These are phyloP conservation scores for Colletotrichum ledebouriae DNA, from an alignment of 2,329 filamentous ascomycete genomes.

Conservation along the genomic window DNA sequence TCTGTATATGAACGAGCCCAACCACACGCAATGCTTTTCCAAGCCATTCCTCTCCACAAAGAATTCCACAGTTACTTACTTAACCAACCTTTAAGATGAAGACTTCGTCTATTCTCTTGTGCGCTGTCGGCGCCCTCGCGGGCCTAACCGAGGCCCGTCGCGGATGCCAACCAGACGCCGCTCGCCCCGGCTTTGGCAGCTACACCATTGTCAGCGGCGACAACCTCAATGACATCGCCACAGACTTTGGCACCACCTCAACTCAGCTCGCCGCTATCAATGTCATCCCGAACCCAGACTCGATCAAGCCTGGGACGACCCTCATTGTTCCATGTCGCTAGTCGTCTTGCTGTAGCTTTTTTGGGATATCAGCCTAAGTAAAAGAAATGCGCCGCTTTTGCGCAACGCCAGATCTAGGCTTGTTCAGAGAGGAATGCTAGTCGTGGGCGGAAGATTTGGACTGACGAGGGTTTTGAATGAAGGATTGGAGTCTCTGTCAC, in stretches of 20 bases:
- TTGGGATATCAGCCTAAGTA: too few species aligned
- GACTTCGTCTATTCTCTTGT: background rate
- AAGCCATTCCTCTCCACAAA: background rate
- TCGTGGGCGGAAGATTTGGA: too few species aligned
- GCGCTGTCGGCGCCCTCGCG: background rate
- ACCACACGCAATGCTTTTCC: background rate
- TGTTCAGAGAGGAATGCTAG: too few species aligned
- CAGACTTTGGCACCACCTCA: conserved; percentile 6
- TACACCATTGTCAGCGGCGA: conserved; percentile 13
- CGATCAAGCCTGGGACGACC: background rate
- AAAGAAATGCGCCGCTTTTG: too few species aligned
- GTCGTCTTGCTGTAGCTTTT: background rate
- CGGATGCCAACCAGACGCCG: background rate
- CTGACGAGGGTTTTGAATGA: too few species aligned
- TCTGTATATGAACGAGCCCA: background rate
- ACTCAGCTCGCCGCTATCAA: conserved; percentile 12
- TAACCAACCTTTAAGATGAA: background rate
- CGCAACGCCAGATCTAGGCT: too few species aligned
- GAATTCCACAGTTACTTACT: background rate
- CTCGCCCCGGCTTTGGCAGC: background rate
- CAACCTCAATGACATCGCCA: background rate
- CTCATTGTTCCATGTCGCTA: conserved; percentile 11
- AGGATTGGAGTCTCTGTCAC: too few species aligned
- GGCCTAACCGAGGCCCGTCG: background rate
- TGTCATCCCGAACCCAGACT: conserved; percentile 2